These are phyloP conservation scores for Diplotaxis tenuifolia DNA, from an alignment of 345 rosid genomes.

Conservation along the genomic window DNA sequence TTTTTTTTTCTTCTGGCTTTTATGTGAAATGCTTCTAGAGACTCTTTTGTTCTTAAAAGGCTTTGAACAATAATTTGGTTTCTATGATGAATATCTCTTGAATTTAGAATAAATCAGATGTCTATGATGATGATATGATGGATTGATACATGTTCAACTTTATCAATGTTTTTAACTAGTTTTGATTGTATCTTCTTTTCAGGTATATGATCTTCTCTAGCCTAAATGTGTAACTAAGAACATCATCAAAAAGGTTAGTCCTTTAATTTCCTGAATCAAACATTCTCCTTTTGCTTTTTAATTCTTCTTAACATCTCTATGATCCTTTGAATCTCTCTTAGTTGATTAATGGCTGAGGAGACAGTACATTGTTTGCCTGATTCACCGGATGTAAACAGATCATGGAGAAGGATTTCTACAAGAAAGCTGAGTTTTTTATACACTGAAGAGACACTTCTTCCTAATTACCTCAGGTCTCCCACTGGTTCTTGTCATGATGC, in stretches of 20 bases:
- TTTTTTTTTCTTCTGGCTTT: background rate
- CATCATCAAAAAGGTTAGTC: slow-evolving; percentile 2
- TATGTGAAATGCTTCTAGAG: background rate
- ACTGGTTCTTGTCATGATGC: slow-evolving; percentile 83
- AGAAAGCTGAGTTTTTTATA: slow-evolving; percentile 41
- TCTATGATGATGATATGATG: background rate
- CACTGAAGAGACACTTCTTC: slow-evolving; percentile 45
- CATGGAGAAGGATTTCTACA: slow-evolving; percentile 47
- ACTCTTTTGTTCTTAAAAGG: no score
- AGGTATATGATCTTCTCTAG: slow-evolving; percentile 22
- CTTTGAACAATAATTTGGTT: no score
- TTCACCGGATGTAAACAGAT: slow-evolving; percentile 36
- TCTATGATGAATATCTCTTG: background rate
- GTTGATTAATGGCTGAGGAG: slow-evolving; percentile 50
- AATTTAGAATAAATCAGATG: background rate
- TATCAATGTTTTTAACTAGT: background rate
- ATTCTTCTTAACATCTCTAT: background rate
- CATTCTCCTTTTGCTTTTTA: background rate
- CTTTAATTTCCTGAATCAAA: background rate
- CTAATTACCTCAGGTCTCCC: slow-evolving; percentile 68
- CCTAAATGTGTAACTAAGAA: slow-evolving; percentile 8
- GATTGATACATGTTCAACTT: background rate
- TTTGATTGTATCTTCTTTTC: background rate
- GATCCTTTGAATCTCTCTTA: background rate
- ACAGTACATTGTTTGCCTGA: slow-evolving; percentile 29